phyloP scores from a whole-genome alignment of 2,329 filamentous ascomycete species.

The Orbilia brochopaga region DNA sequence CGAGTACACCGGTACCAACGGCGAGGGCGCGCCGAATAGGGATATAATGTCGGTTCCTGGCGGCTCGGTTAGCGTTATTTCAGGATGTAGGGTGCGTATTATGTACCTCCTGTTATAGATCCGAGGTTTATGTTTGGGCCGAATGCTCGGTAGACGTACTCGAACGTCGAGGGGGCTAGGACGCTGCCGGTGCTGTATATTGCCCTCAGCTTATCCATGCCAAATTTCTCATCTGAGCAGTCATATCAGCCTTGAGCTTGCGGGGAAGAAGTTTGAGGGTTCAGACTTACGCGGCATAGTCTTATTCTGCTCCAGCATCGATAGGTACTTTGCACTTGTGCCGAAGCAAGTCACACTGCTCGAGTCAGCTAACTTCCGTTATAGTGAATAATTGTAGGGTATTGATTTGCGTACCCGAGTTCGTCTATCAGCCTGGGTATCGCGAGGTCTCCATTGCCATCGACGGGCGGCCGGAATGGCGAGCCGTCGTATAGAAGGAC shows the following conservation, averaged over 20 bases:
- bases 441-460: slow-evolving; percentile 73
- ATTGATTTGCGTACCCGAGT: slow-evolving; percentile 58
- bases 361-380: neutral
- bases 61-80: neutral
- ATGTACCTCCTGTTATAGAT: slow-evolving; percentile 79
- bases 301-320: slow-evolving; percentile 80
- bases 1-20: slow-evolving; percentile 72
- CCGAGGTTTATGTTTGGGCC: slow-evolving; percentile 80
- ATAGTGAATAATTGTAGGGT: no score
- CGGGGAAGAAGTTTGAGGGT: slow-evolving; percentile 52
- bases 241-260: neutral
- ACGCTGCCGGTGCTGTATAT: slow-evolving; percentile 96
- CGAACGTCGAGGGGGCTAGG: slow-evolving; percentile 88
- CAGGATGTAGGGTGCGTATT: neutral
- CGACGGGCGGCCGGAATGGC: slow-evolving; percentile 75
- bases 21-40: slow-evolving; percentile 85
- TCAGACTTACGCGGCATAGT: slow-evolving; percentile 65
- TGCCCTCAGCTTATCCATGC: slow-evolving; percentile 72
- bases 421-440: slow-evolving; percentile 82
- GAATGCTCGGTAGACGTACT: slow-evolving; percentile 85
- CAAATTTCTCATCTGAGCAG: slow-evolving; percentile 58
- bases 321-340: slow-evolving; percentile 91
- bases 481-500: slow-evolving; percentile 91
- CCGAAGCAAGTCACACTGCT: slow-evolving; percentile 84
- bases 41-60: slow-evolving; percentile 88